These are phyloP conservation scores for Candida ortonii DNA, from an alignment of 805 yeast genomes.

Conservation along the genomic window DNA sequence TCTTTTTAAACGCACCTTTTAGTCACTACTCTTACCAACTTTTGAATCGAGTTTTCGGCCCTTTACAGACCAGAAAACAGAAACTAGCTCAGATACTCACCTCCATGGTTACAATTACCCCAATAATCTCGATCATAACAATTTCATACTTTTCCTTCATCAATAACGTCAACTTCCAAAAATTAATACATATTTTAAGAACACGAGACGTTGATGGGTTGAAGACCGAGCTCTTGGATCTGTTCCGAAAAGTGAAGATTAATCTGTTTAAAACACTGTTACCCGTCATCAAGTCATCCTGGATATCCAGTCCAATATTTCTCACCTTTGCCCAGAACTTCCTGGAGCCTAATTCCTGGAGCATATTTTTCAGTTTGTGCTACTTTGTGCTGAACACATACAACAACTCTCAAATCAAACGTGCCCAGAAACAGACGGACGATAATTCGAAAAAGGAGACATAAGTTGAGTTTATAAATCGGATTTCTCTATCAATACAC, in stretches of 20 bases:
- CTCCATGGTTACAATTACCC: conserved; percentile 55
- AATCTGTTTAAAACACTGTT: conserved; percentile 44
- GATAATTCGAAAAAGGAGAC: conserved; percentile 6
- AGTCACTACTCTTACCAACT: conserved; percentile 51
- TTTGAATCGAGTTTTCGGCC: conserved; percentile 43
- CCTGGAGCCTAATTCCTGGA: conserved; percentile 60
- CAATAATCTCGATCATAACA: conserved; percentile 46
- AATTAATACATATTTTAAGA: conserved; percentile 6
- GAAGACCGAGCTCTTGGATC: conserved; percentile 14
- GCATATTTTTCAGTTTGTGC: conserved; percentile 55
- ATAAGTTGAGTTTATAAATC: conserved; percentile 5
- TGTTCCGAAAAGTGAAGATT: conserved; percentile 19
- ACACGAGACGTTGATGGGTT: conserved; percentile 11
- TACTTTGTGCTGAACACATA: conserved; percentile 60
- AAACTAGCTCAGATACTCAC: conserved; percentile 50
- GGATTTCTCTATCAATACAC: conserved; percentile 7
- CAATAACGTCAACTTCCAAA: conserved; percentile 30
- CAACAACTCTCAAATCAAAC: conserved; percentile 55
- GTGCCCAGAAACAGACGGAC: conserved; percentile 17
- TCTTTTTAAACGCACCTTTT: conserved; percentile 53
- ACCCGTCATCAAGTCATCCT: conserved; percentile 49
- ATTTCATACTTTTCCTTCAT: conserved; percentile 53
- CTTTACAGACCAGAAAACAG: conserved; percentile 38
- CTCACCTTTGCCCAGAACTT: conserved; percentile 55
- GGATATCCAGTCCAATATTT: conserved; percentile 51